phyloP scores from a whole-genome alignment of 345 rosid genomes.

The Hirschfeldia incana region DNA sequence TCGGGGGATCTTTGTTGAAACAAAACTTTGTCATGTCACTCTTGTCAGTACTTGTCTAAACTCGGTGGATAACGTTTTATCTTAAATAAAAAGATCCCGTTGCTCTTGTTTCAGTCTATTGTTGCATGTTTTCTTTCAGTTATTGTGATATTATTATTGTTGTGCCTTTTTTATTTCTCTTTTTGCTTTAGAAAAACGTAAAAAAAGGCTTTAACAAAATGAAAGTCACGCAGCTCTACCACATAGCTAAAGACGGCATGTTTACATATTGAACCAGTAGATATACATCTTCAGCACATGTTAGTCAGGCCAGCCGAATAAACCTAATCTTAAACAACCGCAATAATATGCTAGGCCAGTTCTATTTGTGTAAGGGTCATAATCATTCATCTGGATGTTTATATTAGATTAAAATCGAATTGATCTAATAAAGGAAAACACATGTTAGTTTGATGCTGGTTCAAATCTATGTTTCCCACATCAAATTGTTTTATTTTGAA shows the following conservation, averaged over 20 bases:
- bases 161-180: background rate
- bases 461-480: background rate
- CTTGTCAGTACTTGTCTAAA: slow-evolving; percentile 9
- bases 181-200: background rate
- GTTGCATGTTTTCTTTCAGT: background rate
- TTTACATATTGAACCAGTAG: background rate
- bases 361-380: background rate
- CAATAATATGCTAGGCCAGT: background rate
- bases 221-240: background rate
- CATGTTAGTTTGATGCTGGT: background rate
- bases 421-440: background rate
- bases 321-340: background rate
- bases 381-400: background rate
- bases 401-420: background rate
- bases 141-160: background rate
- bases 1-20: slow-evolving; percentile 14
- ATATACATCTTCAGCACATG: background rate
- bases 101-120: slow-evolving; percentile 15
- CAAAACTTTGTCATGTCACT: slow-evolving; percentile 1
- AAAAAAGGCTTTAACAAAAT: background rate
- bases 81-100: slow-evolving; percentile 19
- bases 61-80: slow-evolving; percentile 26
- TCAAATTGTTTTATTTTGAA: too few species aligned
- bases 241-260: background rate
- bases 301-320: background rate